Evolutionary conservation across 306 rosid genomes (phyloP), one percentile per base, ranked within the genome.

Genomic region (Begonia peltatifolia): DNA sequence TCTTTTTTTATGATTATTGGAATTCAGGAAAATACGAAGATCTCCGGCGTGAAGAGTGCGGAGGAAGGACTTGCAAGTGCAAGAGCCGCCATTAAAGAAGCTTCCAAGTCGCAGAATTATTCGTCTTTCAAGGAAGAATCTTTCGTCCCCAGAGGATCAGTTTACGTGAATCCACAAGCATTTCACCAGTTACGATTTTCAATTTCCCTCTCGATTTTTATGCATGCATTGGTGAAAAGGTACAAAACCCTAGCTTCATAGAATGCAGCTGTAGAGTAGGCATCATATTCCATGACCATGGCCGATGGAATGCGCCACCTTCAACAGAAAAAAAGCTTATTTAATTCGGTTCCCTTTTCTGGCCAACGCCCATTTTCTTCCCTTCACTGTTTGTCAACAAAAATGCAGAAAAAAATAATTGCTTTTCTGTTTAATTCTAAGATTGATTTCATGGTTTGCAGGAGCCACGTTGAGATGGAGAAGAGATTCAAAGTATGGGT

Each of bases 381-480:
- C 23, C 23, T 1, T 20, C 23, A 20, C 23, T 20, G 23, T 20
- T 7, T 30, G 38, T 30, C 38, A 30, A 30, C 8, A 7, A 30
- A 30, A 5, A 3, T 30, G 38, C 38, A 30, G 38, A 30, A 30
- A 30, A 17, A 30, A 30, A 30, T 30, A 5, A 30, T 30, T 30
- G 1, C 38, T 44, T 11, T 11, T 44, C 48, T 44, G 12, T 12
- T 44, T 10, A 44, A 44, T 6, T 44, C 14, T 44, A 10, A 44
- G 14, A 11, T 10, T 10, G 14, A 12, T 36, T 54, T 36, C 12
- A 12, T 14, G 30, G 2, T 13, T 46, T 15, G 0, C 62, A 88
- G 95, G 64, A 88, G 96, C 52, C 76, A 84, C 61, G 49, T 61
- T n/a, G 95, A 88, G 71, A 88, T 88, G 95, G 12, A 57, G 72